Evolutionary conservation across 2,329 filamentous ascomycete species (phyloP).

Genomic region (Botryotinia calthae): DNA sequence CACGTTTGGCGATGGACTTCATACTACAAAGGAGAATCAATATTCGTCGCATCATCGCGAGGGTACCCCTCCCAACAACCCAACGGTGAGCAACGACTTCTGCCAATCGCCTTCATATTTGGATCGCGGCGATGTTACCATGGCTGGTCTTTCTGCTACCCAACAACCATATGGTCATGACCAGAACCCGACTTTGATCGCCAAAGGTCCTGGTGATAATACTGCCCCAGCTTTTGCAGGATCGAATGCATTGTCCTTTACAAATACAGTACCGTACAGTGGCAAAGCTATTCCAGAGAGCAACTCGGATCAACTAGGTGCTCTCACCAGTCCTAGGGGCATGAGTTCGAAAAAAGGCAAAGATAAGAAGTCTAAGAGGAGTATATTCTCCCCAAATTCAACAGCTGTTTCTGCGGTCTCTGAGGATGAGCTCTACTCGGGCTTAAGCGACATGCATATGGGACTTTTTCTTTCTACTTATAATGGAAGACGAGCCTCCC

Average conservation of each 20-base stretch:
- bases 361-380: neutral
- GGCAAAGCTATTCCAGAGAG: neutral
- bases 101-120: neutral
- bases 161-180: neutral
- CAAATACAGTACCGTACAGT: neutral
- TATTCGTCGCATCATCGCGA: no score
- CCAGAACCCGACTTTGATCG: neutral
- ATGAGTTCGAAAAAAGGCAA: neutral
- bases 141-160: neutral
- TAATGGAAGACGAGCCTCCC: neutral
- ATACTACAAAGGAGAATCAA: neutral
- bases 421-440: conserved; percentile 3
- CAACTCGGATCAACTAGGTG: neutral
- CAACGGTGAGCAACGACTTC: neutral
- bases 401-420: neutral
- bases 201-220: neutral
- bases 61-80: neutral
- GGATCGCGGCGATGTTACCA: neutral
- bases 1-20: neutral
- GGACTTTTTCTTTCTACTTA: conserved; percentile 4
- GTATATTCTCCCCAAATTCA: neutral
- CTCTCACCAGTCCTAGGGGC: neutral
- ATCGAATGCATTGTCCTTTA: neutral
- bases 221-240: neutral
- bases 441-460: conserved; percentile 4